These are phyloP conservation scores for Gnomoniopsis smithogilvyi DNA, from an alignment of 2,329 filamentous ascomycete species.

Conservation along the genomic window DNA sequence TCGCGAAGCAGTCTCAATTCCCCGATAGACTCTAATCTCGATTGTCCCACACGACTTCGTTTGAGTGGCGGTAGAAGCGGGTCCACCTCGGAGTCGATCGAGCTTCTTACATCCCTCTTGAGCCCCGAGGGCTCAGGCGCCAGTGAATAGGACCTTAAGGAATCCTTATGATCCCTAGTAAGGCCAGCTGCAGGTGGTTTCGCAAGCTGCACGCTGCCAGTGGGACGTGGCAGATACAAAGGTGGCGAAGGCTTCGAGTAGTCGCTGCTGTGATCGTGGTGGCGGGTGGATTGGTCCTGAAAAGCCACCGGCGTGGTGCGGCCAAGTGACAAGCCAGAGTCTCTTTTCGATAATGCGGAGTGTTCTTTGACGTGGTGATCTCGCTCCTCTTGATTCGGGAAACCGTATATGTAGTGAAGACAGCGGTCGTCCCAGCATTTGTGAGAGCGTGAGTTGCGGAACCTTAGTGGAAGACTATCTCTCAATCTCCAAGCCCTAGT, in stretches of 20 bases:
- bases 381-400: slow-evolving; percentile 46
- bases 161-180: slow-evolving; percentile 38
- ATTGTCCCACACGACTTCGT: slow-evolving; percentile 48
- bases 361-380: slow-evolving; percentile 50
- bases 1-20: slow-evolving; percentile 50
- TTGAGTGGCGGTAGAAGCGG: slow-evolving; percentile 54
- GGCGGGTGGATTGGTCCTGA: slow-evolving; percentile 28
- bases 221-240: slow-evolving; percentile 37
- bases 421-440: slow-evolving; percentile 56
- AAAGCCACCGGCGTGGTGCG: slow-evolving; percentile 34
- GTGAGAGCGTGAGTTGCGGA: slow-evolving; percentile 38
- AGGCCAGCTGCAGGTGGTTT: slow-evolving; percentile 32
- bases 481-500: slow-evolving; percentile 38
- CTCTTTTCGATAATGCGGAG: slow-evolving; percentile 36
- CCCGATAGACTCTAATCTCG: slow-evolving; percentile 54
- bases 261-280: slow-evolving; percentile 29
- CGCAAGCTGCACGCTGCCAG: slow-evolving; percentile 29
- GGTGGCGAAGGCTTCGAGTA: slow-evolving; percentile 34
- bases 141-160: slow-evolving; percentile 37
- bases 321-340: slow-evolving; percentile 41
- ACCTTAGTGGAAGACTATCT: slow-evolving; percentile 33
- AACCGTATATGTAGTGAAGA: slow-evolving; percentile 57
- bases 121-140: slow-evolving; percentile 33
- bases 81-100: slow-evolving; percentile 46
- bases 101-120: slow-evolving; percentile 31